These are phyloP conservation scores for Desmodesmus armatus DNA, from an alignment of 139 green algal species.

Conservation along the genomic window DNA sequence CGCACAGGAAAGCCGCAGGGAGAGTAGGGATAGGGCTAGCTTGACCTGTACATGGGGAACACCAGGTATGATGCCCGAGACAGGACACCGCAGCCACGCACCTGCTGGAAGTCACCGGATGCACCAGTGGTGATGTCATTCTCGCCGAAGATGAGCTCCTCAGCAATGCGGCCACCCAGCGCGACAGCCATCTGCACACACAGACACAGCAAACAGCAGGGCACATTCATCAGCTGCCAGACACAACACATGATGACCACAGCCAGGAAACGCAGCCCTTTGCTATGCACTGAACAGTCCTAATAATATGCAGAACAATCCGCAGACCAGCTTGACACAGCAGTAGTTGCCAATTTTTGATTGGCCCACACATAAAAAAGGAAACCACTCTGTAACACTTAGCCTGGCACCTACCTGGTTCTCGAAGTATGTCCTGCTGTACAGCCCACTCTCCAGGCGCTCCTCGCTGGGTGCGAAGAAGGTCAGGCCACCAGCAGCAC, in stretches of 20 bases:
- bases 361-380: too few species aligned
- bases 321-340: too few species aligned
- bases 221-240: too few species aligned
- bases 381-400: too few species aligned
- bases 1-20: too few species aligned
- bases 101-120: constrained; percentile 93
- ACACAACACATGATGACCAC: not conserved
- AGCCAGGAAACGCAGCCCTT: not conserved
- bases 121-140: constrained; percentile 97
- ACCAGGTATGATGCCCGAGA: too few species aligned
- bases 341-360: too few species aligned
- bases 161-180: constrained; percentile 94
- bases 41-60: too few species aligned
- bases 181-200: constrained; percentile 90
- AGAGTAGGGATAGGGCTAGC: too few species aligned
- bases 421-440: constrained; percentile 89
- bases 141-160: constrained; percentile 99
- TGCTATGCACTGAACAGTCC: too few species aligned
- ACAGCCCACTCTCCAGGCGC: constrained; percentile 92
- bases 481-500: constrained; percentile 93
- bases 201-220: not conserved
- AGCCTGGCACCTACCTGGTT: constrained; percentile 76
- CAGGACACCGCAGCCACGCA: not conserved
- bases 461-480: constrained; percentile 96
- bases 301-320: too few species aligned